Evolutionary conservation across 768 basidiomycete species (phyloP), one percentile per base, ranked within the genome.

Genomic region (Flagelloscypha sp.): DNA sequence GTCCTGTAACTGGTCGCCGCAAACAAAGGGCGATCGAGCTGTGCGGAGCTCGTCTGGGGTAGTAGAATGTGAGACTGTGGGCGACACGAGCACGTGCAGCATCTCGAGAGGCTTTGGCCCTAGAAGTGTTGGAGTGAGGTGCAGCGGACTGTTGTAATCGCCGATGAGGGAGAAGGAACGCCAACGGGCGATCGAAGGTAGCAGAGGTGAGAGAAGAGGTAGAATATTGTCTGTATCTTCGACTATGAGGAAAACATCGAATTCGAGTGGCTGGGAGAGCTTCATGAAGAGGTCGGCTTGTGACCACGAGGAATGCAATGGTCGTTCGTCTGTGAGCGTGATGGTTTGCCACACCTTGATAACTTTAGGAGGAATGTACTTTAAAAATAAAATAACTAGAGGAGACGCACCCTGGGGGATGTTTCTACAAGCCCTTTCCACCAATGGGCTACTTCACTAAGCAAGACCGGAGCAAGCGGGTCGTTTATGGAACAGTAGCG

Each of bases 271-370:
- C 5, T 54, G 43, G 3, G 79, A 79, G 31, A 64, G 66, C 36
- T 56, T 48, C 20, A 70, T 56, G 77, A 76, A 85, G 0, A 75
- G 48, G 18, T 58, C 48, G 3, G 74, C 73, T 37, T 79, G 71
- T 0, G 53, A 42, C 30, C 63, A 70, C 15, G 73, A 62, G 27
- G 63, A 54, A 13, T 53, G 20, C 11, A 63, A 48, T 6, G 55
- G 43, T 22, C 58, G 58, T 5, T 49, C 40, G n/a, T 74, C 70
- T 49, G 70, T 54, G 37, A 86, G 56, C 35, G 57, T 50, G 41
- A 85, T 62, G 33, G 52, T 56, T 46, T 74, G 74, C 84, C 82
- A 86, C 30, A 78, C 48, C n/a, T n/a, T n/a, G n/a, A n/a, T n/a
- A n/a, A n/a, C n/a, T n/a, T n/a, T n/a, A n/a, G n/a, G n/a, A n/a